Base-by-base conservation (phyloP, 2,329 filamentous ascomycete genomes). In the Penicillium sp. region DNA sequence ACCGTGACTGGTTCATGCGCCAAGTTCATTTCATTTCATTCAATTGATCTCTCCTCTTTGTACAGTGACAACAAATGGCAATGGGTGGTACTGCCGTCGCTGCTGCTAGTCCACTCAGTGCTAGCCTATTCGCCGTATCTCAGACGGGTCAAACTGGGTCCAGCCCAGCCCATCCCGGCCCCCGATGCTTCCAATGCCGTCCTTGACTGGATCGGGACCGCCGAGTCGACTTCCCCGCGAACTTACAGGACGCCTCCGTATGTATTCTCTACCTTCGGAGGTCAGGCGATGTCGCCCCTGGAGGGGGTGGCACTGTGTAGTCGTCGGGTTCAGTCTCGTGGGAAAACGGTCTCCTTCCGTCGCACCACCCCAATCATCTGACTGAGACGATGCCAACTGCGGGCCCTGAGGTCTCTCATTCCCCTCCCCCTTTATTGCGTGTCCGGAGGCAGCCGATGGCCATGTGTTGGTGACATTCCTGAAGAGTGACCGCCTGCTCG, bases 361-460 rank as follows among this genome's bases (percentile, higher is more conserved):
- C 42, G 30, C 41, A 51, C 51, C 33, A 46, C 32, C 15, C 10
- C 18, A 20, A 32, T 48, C 46, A 53, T 52, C 39, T 42, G 34
- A 37, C 40, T 42, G 46, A 43, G 30, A 53, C 41, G 40, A 13
- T 36, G 6, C 48, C 37, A 40, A 44, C 29, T 50, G 37, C 52
- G 42, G 44, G 37, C 26, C 20, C 21, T 33, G 27, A 55, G 30
- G 26, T 21, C 26, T 43, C 20, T 6, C 30, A 36, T 17, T 23
- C 37, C 17, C 13, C 27, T 37, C 33, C 44, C 15, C 26, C 13
- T 15, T 58, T 62, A 68, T 50, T 70, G 73, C 40, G 70, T 74
- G 55, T 76, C 73, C 36, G 73, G 72, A 40, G 73, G 73, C 55
- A 76, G 51, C 46, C 30, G 52, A 45, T 48, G 52, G 32, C 59